phyloP scores from a whole-genome alignment of 225 moss, liverwort and hornwort genomes.

The Takakia lepidozioides region DNA sequence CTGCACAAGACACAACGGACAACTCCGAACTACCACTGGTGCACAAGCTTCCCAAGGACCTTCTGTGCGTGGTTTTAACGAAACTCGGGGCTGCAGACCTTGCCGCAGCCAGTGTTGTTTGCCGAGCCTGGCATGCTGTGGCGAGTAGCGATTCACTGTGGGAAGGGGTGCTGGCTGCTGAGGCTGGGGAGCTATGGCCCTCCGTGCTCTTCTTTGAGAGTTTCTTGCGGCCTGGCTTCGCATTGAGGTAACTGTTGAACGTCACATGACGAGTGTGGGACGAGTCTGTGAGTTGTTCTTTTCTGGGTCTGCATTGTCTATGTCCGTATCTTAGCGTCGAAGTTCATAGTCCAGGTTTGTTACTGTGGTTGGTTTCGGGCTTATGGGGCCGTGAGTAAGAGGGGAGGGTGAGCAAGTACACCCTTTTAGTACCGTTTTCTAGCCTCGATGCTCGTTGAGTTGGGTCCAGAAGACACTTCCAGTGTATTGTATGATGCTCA shows the following conservation, averaged over 20 bases:
- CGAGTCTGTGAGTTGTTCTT: no score
- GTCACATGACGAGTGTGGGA: no score
- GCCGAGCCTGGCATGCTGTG: slow-evolving; percentile 26
- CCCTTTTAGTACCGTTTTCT: no score
- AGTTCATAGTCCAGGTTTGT: no score
- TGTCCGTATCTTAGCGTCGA: no score
- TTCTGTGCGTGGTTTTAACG: slow-evolving; percentile 25
- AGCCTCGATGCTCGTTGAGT: no score
- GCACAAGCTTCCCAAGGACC: slow-evolving; percentile 25
- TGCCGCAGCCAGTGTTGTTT: slow-evolving; percentile 21
- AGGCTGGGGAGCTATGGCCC: slow-evolving; percentile 21
- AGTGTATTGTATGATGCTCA: no score
- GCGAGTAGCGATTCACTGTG: slow-evolving; percentile 22
- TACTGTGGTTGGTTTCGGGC: no score
- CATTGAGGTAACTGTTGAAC: slow-evolving; percentile 25
- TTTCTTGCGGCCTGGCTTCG: slow-evolving; percentile 22
- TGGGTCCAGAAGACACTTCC: no score
- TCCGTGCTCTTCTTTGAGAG: slow-evolving; percentile 25
- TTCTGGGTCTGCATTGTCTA: no score
- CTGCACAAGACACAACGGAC: slow-evolving; percentile 1
- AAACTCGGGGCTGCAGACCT: slow-evolving; percentile 20
- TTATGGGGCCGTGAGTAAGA: no score
- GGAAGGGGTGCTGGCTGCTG: slow-evolving; percentile 19
- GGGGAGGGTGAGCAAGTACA: no score
- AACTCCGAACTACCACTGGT: slow-evolving; percentile 8